Evolutionary conservation across 805 yeast species (phyloP).

Genomic region (Zygosaccharomyces siamensis): DNA sequence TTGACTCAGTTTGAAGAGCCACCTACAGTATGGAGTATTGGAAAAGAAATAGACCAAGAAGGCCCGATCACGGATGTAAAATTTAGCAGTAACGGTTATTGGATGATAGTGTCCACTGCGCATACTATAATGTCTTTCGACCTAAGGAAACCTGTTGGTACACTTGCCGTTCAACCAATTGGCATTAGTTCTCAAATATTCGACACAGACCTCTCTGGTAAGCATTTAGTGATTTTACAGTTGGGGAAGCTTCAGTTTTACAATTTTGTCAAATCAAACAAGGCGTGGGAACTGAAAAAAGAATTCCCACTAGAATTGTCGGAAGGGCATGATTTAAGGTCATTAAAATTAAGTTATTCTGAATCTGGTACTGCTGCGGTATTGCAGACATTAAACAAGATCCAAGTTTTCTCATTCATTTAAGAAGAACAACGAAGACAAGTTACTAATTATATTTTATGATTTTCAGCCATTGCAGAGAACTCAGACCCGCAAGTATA

Average conservation of each 20-base stretch:
- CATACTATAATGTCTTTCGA: constrained; percentile 22
- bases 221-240: constrained; percentile 3
- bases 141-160: constrained; percentile 24
- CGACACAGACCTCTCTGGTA: constrained; percentile 18
- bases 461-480: neutral
- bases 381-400: constrained; percentile 4
- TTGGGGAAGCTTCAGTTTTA: constrained; percentile 4
- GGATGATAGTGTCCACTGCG: constrained; percentile 26
- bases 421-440: neutral
- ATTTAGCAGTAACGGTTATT: constrained; percentile 32
- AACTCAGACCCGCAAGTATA: neutral
- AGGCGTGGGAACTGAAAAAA: constrained; percentile 8
- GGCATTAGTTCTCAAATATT: constrained; percentile 2
- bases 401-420: neutral
- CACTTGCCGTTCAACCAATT: constrained; percentile 19
- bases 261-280: constrained; percentile 11
- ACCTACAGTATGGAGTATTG: constrained; percentile 14
- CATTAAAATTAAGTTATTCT: constrained; percentile 4
- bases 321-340: neutral
- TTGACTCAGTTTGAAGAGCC: constrained; percentile 13
- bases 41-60: constrained; percentile 12
- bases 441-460: neutral
- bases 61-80: constrained; percentile 14
- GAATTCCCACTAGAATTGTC: neutral
- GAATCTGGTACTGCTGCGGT: constrained; percentile 4